Base-by-base conservation (phyloP, 2,329 filamentous ascomycete species). In the Plenodomus lindquistii region DNA sequence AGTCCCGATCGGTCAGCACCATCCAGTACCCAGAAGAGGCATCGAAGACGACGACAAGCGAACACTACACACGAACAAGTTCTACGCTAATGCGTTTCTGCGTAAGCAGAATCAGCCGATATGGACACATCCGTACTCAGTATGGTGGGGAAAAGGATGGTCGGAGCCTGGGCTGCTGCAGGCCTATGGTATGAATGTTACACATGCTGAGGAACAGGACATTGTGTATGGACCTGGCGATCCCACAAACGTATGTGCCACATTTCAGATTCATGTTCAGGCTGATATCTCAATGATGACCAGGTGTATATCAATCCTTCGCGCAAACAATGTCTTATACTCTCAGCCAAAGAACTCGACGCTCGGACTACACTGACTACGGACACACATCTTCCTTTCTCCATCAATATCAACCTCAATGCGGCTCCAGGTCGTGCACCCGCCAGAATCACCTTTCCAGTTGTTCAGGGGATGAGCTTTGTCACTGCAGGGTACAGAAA, bases 381-480 rank as follows among this genome's bases (percentile, higher is more conserved):
- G 0, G 79, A 84, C 45, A 75, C 78, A 0, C 73, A 81, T 19
- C 71, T 77, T 44, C 79, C 79, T 2, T 84, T 85, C 60, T 85
- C 82, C 0, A 81, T 80, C 13, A 85, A 90, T 54, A 84, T 91
- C 38, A 86, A 88, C 37, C 77, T 97, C 24, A 59, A 54, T 13
- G 80, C 76, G 42, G 78, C 80, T 2, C 75, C 78, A 18, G 65
- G 71, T n/a, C 76, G 76, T 2, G 78, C 80, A 7, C 69, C 77
- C 1, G 81, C 87, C 0, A 77, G 81, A 1, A 80, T 97, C 17
- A 86, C 83, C 0, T 91, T 96, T 56, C 91, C 92, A 0, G 67
- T 97, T 7, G 85, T 96, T 0, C 93, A 97, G 66, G 94, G 94
- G 10, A 94, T 95, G 85, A 87, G 84, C 0, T 96, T 91, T 61